Evolutionary conservation across 768 basidiomycete species (phyloP).

Genomic region (Xanthoconium stramineum): DNA sequence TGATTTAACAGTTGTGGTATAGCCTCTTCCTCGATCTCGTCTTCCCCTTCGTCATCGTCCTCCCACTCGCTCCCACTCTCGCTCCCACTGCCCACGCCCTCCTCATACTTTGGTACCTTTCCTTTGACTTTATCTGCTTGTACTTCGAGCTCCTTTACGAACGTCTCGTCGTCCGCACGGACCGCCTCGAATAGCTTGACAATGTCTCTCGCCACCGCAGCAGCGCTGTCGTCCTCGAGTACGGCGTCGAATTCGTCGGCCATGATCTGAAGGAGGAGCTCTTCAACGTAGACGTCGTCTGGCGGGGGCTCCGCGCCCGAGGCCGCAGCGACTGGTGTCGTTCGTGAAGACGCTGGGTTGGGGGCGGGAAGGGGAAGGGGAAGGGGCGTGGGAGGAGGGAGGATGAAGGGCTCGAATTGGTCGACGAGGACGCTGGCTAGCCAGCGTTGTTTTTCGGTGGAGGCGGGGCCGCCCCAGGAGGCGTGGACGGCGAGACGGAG

Average conservation of each 20-base stretch:
- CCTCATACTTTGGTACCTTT: slow-evolving; percentile 51
- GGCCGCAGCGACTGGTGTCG: not conserved
- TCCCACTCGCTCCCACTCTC: slow-evolving; percentile 46
- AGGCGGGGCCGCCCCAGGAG: slow-evolving; percentile 80
- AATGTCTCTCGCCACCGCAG: slow-evolving; percentile 68
- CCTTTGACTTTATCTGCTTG: slow-evolving; percentile 56
- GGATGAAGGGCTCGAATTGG: slow-evolving; percentile 60
- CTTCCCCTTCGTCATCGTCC: slow-evolving; percentile 31
- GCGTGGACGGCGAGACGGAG: slow-evolving; percentile 84
- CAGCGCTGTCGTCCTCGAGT: slow-evolving; percentile 83
- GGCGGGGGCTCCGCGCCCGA: slow-evolving; percentile 22
- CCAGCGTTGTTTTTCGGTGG: slow-evolving; percentile 76
- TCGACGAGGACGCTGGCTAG: slow-evolving; percentile 79
- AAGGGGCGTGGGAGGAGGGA: slow-evolving; percentile 19
- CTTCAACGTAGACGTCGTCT: slow-evolving; percentile 78
- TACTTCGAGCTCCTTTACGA: slow-evolving; percentile 61
- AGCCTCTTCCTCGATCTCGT: slow-evolving; percentile 44
- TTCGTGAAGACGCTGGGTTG: not conserved
- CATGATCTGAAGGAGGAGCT: slow-evolving; percentile 79
- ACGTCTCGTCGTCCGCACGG: slow-evolving; percentile 40
- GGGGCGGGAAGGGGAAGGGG: not conserved
- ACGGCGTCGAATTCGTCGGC: slow-evolving; percentile 82
- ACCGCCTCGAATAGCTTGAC: slow-evolving; percentile 64
- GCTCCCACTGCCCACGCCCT: slow-evolving; percentile 29
- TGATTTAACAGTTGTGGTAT: slow-evolving; percentile 55